Conservation (phyloP, 345 rosid species). For the Aquilaria sinensis region DNA sequence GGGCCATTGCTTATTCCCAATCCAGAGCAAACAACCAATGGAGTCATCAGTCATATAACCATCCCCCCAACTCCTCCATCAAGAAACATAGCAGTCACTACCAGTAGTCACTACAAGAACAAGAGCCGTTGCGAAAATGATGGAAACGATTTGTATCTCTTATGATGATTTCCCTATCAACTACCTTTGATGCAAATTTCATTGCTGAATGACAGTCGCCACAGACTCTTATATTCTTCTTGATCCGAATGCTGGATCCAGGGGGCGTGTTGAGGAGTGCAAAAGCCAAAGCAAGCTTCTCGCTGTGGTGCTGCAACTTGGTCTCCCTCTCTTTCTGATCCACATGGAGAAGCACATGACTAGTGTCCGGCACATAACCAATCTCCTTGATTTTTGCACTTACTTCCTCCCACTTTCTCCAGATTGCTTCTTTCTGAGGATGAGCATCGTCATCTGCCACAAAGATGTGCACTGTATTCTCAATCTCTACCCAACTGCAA, state of each 20-base stretch:
- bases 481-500: constrained; percentile 51
- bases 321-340: constrained; percentile 41
- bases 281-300: constrained; percentile 60
- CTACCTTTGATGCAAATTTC: constrained; percentile 34
- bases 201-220: constrained; percentile 57
- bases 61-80: neutral
- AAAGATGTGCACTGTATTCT: constrained; percentile 33
- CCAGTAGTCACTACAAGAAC: constrained; percentile 55
- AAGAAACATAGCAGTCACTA: constrained; percentile 8
- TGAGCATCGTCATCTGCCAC: constrained; percentile 46
- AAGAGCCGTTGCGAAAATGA: constrained; percentile 40
- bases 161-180: constrained; percentile 36
- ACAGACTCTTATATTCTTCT: constrained; percentile 54
- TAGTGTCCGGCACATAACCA: constrained; percentile 44
- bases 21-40: neutral
- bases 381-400: constrained; percentile 36
- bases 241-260: constrained; percentile 41
- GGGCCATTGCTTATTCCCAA: neutral
- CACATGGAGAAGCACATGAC: constrained; percentile 39
- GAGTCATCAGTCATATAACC: neutral
- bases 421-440: constrained; percentile 34
- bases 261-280: constrained; percentile 40
- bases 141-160: constrained; percentile 55
- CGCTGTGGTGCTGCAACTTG: constrained; percentile 46
- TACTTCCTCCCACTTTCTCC: constrained; percentile 32